phyloP scores from a whole-genome alignment of 1,284 basidiomycete genomes.

The Apiotrichum mycotoxinovorans region DNA sequence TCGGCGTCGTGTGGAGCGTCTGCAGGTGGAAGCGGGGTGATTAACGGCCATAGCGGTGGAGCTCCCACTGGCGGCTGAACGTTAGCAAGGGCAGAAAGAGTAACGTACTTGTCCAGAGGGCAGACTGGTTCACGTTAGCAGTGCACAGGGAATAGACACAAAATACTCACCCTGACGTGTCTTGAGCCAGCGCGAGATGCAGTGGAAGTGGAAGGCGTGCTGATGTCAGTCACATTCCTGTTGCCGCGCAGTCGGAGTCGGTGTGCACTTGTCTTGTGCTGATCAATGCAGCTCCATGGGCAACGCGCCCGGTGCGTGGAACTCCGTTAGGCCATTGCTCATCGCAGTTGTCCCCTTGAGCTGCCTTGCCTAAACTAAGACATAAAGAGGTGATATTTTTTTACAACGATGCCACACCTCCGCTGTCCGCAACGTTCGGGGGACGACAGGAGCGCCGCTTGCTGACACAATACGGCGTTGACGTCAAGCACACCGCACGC shows the following conservation, averaged over 20 bases:
- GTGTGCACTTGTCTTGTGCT: neutral
- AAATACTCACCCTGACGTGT: constrained; percentile 67
- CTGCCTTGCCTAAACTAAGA: no score
- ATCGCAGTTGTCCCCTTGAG: no score
- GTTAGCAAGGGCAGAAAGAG: constrained; percentile 33
- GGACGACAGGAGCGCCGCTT: no score
- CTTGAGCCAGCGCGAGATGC: constrained; percentile 99
- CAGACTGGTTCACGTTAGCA: constrained; percentile 61
- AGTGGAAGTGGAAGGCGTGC: constrained; percentile 99
- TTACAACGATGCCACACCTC: no score
- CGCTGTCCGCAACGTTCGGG: no score
- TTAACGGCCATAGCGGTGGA: constrained; percentile 51
- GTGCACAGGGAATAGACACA: neutral
- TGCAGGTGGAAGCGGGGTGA: neutral
- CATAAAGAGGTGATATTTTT: no score
- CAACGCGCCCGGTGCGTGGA: no score
- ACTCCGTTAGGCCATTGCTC: no score
- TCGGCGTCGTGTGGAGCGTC: neutral
- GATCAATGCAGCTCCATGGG: no score
- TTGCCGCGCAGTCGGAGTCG: no score
- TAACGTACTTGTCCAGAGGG: constrained; percentile 81
- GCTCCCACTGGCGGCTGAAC: constrained; percentile 49
- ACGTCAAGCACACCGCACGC: neutral
- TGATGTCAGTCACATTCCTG: constrained; percentile 44
- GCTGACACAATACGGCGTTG: no score